phyloP scores from a whole-genome alignment of 345 rosid genomes.

The Gossypium ekmanianum region DNA sequence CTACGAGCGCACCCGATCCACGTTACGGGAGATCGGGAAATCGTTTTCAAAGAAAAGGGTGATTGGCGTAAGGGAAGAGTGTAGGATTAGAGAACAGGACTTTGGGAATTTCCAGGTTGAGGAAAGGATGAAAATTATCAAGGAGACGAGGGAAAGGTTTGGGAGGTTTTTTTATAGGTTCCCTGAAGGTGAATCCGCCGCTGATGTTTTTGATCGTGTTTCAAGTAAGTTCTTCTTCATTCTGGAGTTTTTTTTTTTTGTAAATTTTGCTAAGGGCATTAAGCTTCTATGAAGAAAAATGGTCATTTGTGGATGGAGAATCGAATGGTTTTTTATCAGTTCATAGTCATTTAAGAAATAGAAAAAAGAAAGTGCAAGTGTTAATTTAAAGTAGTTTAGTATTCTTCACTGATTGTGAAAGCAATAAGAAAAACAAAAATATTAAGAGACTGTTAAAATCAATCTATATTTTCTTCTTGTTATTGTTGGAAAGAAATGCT shows the following conservation, averaged over 20 bases:
- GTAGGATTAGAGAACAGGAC: constrained; percentile 88
- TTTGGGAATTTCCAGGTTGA: constrained; percentile 91
- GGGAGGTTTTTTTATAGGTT: constrained; percentile 87
- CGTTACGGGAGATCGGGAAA: constrained; percentile 87
- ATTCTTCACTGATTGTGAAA: background rate
- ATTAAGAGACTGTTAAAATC: background rate
- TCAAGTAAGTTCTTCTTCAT: constrained; percentile 50
- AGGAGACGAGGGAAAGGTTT: constrained; percentile 64
- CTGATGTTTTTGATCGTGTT: constrained; percentile 95
- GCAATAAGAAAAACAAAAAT: background rate
- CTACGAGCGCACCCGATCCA: constrained; percentile 82
- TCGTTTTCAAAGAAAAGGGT: constrained; percentile 60
- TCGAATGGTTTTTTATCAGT: background rate
- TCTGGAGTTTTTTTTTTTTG: background rate
- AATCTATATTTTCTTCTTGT: background rate
- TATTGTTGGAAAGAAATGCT: background rate
- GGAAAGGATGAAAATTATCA: constrained; percentile 74
- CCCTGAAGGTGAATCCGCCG: constrained; percentile 99
- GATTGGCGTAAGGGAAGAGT: constrained; percentile 94
- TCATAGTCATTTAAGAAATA: too few species aligned
- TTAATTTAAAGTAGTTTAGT: background rate
- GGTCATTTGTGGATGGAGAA: background rate
- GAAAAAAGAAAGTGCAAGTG: background rate
- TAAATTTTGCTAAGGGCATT: background rate
- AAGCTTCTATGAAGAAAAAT: too few species aligned